Conservation (phyloP, 352 stramenopile genomes). For the Phytophthora boehmeriae region DNA sequence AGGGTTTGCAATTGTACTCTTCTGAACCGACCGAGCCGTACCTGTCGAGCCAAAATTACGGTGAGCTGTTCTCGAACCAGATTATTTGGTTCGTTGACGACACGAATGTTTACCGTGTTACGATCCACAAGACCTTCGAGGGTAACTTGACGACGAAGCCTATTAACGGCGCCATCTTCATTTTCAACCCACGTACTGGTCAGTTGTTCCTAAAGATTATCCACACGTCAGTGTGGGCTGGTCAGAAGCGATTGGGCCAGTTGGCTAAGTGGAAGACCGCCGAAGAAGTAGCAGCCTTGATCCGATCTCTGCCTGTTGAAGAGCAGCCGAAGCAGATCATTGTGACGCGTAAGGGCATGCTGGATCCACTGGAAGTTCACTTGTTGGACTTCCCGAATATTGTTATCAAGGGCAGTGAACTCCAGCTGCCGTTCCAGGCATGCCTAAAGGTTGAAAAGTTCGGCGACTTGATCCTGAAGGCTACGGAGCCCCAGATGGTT, state of each 20-base stretch:
- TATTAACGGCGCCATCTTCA: slow-evolving; percentile 99
- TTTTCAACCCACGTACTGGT: slow-evolving; percentile 99
- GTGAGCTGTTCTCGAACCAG: slow-evolving; percentile 99
- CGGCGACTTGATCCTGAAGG: slow-evolving; percentile 99
- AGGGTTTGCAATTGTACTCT: slow-evolving; percentile 99
- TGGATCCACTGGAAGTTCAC: slow-evolving; percentile 99
- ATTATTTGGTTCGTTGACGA: slow-evolving; percentile 99
- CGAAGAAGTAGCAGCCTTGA: slow-evolving; percentile 99
- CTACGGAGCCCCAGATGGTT: slow-evolving; percentile 99
- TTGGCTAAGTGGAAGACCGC: slow-evolving; percentile 99
- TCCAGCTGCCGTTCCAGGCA: slow-evolving; percentile 99
- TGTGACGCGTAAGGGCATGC: slow-evolving; percentile 99
- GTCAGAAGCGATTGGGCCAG: slow-evolving; percentile 99
- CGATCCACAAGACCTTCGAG: slow-evolving; percentile 99
- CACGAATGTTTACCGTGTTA: slow-evolving; percentile 99
- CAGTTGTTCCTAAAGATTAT: slow-evolving; percentile 99
- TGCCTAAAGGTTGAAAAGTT: slow-evolving; percentile 99
- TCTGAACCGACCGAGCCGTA: slow-evolving; percentile 99
- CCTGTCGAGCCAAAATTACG: slow-evolving; percentile 99
- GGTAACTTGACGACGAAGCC: slow-evolving; percentile 99
- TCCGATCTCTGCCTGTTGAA: slow-evolving; percentile 98
- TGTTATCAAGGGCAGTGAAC: slow-evolving; percentile 98
- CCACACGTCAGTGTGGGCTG: slow-evolving; percentile 99
- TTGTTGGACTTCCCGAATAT: slow-evolving; percentile 99
- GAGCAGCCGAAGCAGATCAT: slow-evolving; percentile 99